Evolutionary conservation across 768 basidiomycete species (phyloP), one percentile per base, ranked within the genome.

Genomic region (Neoboletus brunneissimus): DNA sequence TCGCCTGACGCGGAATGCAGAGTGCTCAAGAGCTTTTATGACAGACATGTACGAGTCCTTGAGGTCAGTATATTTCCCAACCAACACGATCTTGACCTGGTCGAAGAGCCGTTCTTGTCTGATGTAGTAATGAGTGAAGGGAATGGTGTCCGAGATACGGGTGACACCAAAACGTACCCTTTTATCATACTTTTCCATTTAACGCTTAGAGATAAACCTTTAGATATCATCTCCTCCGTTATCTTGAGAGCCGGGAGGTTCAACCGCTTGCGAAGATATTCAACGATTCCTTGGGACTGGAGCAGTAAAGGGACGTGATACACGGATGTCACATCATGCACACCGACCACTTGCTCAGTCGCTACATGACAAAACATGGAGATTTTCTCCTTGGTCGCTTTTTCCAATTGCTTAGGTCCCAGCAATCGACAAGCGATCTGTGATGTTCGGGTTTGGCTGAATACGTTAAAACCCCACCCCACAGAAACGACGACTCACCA

Each of bases 1-100:
- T 54, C 91, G 78, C 54, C 86, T 89, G 53, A 96, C 90, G 42
- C 93, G 85, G 77, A 98, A 93, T 1, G 95, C 92, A 6, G 95
- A 94, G 72, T 99, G 96, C 73, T 99, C 96, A 35, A 99, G 79
- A 22, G 97, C 85, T 78, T 99, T 99, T 67, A 86, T 87, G 54
- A 99, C 96, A 29, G 91, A 94, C 92, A 98, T 98, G 72, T 99
- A 99, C 27, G 95, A 97, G 73, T 99, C 96, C 73, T 94, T 91
- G 46, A 98, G 78, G 61, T 93, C 87, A 13, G 94, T 98, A 77
- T 99, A 99, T 75, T 99, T 99, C 44, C 96, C 96, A 16, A 99
- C 95, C 50, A 99, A 79, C 22, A 88, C 93, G 59, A 99, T 89
- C 44, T 83, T 84, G 44, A 97, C 94, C 10, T 82, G 81, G 64